Evolutionary conservation across 2,329 filamentous ascomycete species (phyloP).

Genomic region (Graphilbum fragrans): DNA sequence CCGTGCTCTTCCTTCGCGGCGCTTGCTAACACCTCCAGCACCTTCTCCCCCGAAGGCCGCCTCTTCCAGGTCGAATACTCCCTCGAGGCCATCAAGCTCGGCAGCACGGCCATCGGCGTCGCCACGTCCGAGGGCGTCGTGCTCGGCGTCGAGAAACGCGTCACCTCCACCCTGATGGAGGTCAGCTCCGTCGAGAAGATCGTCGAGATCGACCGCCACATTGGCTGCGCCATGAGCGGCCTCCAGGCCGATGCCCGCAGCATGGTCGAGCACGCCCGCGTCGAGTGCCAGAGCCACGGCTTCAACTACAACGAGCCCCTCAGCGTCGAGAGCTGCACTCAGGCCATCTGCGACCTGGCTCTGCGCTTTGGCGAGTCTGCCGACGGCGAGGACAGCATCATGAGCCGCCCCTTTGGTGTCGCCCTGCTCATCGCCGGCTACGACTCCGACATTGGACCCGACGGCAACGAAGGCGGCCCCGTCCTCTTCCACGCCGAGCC

Average conservation of each 20-base stretch:
- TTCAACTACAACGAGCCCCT: constrained; percentile 98
- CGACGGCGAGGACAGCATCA: constrained; percentile 96
- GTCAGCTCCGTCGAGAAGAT: constrained; percentile 99
- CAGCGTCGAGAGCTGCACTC: constrained; percentile 93
- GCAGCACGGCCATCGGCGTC: constrained; percentile 94
- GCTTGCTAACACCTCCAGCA: constrained; percentile 42
- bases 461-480: constrained; percentile 65
- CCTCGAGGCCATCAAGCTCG: constrained; percentile 98
- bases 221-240: constrained; percentile 97
- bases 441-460: constrained; percentile 33
- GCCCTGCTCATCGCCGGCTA: constrained; percentile 92
- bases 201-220: constrained; percentile 97
- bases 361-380: constrained; percentile 94
- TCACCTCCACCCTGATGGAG: constrained; percentile 93
- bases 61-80: constrained; percentile 99
- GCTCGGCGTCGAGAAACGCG: constrained; percentile 96
- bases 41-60: constrained; percentile 98
- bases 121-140: constrained; percentile 92
- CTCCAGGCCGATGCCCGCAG: constrained; percentile 94
- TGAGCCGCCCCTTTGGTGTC: constrained; percentile 94
- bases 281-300: constrained; percentile 91
- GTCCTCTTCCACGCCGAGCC: constrained; percentile 97
- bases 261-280: constrained; percentile 96
- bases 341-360: constrained; percentile 95
- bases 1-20: not conserved